Base-by-base conservation (phyloP, 768 basidiomycete genomes). In the Lactarius hengduanensis region DNA sequence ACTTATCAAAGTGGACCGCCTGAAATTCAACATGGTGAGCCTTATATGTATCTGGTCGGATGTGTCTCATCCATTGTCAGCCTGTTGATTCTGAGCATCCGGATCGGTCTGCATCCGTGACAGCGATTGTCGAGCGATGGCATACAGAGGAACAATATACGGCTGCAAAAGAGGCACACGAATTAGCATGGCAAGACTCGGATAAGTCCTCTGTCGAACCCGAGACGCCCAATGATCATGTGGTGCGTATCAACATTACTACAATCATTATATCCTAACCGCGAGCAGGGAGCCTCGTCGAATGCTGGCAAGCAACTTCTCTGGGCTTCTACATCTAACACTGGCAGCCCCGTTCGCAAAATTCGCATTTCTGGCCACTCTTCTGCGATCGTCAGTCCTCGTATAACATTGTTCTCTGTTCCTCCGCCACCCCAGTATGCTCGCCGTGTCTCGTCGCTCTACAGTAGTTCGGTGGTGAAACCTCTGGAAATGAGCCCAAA, bases 61-160 rank as follows among this genome's bases (percentile, higher is more conserved):
- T 47, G 32, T 68, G 57, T 53, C 70, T 74, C 32, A 74, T 38
- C 43, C 10, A 11, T n/a, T 64, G 41, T 43, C 69, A 92, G 91
- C 91, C 91, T 3, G 77, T 82, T 61, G 91, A 93, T 73, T 92
- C 91, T 9, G 82, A 84, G 65, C 91, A 93, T 74, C 88, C 90
- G 4, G 91, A 93, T 75, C 83, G 84, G 54, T 77, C 84, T 62
- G 85, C 82, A 26, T 84, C 86, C 65, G 77, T 91, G 30, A 86
- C 90, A 68, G 86, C 92, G 36, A 89, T 83, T 70, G 83, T 92
- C n/a, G 91, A 92, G 74, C 81, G 80, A 22, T 94, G 91, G 91
- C 80, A 91, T 61, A 86, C 86, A 13, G 90, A 92, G 63, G 88
- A 86, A 64, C 86, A 90, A 70, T 88, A 90, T 74, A 78, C 80